Evolutionary conservation across 2,329 filamentous ascomycete species (phyloP).

Genomic region (Clarireedia hainanense): DNA sequence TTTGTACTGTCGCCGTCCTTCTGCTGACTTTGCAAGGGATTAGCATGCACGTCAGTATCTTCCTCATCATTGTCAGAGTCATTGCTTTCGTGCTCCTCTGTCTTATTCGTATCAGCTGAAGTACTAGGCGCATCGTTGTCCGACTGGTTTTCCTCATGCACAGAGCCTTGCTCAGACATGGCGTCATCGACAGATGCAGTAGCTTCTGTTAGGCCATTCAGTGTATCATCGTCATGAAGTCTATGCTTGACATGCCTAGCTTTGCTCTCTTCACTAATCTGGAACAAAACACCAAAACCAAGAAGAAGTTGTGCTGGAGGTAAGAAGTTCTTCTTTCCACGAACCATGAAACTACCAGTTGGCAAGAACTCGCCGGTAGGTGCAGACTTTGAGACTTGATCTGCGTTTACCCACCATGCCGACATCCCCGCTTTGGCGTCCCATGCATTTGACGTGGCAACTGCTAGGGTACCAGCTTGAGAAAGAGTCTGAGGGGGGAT

Average conservation of each 20-base stretch:
- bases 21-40: conserved; percentile 19
- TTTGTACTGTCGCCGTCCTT: conserved; percentile 16
- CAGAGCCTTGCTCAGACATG: conserved; percentile 5
- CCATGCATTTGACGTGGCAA: conserved; percentile 86
- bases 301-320: conserved; percentile 81
- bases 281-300: conserved; percentile 82
- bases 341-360: conserved; percentile 70
- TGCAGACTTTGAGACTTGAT: conserved; percentile 83
- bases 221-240: conserved; percentile 34
- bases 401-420: conserved; percentile 88
- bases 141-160: conserved; percentile 15
- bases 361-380: conserved; percentile 73
- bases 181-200: neutral
- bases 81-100: conserved; percentile 16
- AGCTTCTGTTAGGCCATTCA: neutral
- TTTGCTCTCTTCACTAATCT: conserved; percentile 82
- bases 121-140: conserved; percentile 20
- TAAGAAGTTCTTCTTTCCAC: conserved; percentile 83
- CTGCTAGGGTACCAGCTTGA: conserved; percentile 78
- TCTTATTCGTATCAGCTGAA: conserved; percentile 10
- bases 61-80: conserved; percentile 25
- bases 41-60: conserved; percentile 19
- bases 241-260: conserved; percentile 71
- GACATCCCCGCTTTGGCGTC: conserved; percentile 94
- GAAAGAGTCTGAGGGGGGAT: conserved; percentile 87